A percentile compares a stretch with the other conserved stretches of the same genome.
These are phyloP conservation scores for Calonectria pseudoturangicola DNA, from an alignment of 2,329 filamentous ascomycete species.

Conservation along the genomic window DNA sequence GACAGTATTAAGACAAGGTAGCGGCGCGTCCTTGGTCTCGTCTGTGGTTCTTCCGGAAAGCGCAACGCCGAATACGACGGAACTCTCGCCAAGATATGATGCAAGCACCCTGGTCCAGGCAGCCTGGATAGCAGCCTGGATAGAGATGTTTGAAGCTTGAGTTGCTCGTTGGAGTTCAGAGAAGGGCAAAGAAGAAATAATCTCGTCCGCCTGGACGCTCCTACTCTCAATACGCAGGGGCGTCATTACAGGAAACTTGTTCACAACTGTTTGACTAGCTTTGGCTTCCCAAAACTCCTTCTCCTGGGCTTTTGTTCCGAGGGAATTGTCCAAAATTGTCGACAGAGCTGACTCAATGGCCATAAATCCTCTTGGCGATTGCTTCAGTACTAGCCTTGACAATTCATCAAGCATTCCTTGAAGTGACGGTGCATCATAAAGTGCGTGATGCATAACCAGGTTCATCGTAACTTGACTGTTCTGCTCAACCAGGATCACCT, in stretches of 20 bases:
- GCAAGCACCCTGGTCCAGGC: conserved; percentile 86
- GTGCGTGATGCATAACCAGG: conserved; percentile 81
- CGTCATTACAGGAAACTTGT: conserved; percentile 85
- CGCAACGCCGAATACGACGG: conserved; percentile 86
- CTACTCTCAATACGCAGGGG: conserved; percentile 70
- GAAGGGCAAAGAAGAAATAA: conserved; percentile 62
- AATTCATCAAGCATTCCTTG: conserved; percentile 79
- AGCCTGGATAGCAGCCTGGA: conserved; percentile 85
- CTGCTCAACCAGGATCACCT: conserved; percentile 67
- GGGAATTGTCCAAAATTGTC: conserved; percentile 63
- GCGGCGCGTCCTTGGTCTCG: conserved; percentile 74
- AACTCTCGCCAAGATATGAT: conserved; percentile 83
- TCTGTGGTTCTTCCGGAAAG: conserved; percentile 83
- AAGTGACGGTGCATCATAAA: conserved; percentile 90
- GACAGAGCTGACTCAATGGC: conserved; percentile 62
- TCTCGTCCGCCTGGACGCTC: conserved; percentile 59
- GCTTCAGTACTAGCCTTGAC: conserved; percentile 51
- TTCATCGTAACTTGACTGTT: conserved; percentile 59
- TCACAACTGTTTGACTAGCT: conserved; percentile 72
- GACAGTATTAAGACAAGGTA: conserved; percentile 89
- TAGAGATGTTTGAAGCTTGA: conserved; percentile 75
- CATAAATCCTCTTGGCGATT: conserved; percentile 34
- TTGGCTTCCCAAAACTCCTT: conserved; percentile 78
- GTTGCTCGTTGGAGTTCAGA: conserved; percentile 73
- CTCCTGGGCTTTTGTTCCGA: conserved; percentile 57